Evolutionary conservation across 139 green algal genomes (phyloP), one percentile per base, ranked within the genome.

Genomic region (Tetraselmis chui): DNA sequence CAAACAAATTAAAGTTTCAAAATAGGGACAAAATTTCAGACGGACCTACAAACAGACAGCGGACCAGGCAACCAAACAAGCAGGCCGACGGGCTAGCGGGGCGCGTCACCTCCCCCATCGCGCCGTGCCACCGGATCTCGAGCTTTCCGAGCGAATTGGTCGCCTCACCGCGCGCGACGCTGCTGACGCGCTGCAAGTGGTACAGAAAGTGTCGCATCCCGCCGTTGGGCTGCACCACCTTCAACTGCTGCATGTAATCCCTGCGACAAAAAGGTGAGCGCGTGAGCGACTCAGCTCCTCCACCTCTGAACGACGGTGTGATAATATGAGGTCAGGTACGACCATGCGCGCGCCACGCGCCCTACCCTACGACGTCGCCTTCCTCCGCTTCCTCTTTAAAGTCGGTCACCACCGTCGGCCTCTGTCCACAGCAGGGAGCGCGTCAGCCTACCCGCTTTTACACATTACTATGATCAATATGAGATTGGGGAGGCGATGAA

Each of bases 41-140:
- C n/a, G n/a, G n/a, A n/a, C n/a, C n/a, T n/a, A n/a, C n/a, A n/a
- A n/a, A n/a, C n/a, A n/a, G n/a, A n/a, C n/a, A n/a, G n/a, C n/a
- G n/a, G n/a, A n/a, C n/a, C n/a, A n/a, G n/a, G n/a, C n/a, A n/a
- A n/a, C n/a, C n/a, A n/a, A n/a, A n/a, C n/a, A n/a, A n/a, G n/a
- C n/a, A n/a, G n/a, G n/a, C n/a, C n/a, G n/a, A n/a, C n/a, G n/a
- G n/a, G n/a, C n/a, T 5, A 18, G 45, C 45, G 18, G 45, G 45
- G 76, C 29, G 1, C 18, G 28, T 2, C 2, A 82, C 29, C 77
- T 90, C 86, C 11, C 86, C 88, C 80, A 88, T 85, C 30, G 45
- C 82, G 23, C 80, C 78, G 45, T 75, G 76, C 88, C 88, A 92
- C 32, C 77, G 76, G 29, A 92, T 88, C 75, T 92, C 88, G 30